These are phyloP conservation scores for Aegilops longissima DNA, from an alignment of 176 grass and related monocot genomes.

Conservation along the genomic window DNA sequence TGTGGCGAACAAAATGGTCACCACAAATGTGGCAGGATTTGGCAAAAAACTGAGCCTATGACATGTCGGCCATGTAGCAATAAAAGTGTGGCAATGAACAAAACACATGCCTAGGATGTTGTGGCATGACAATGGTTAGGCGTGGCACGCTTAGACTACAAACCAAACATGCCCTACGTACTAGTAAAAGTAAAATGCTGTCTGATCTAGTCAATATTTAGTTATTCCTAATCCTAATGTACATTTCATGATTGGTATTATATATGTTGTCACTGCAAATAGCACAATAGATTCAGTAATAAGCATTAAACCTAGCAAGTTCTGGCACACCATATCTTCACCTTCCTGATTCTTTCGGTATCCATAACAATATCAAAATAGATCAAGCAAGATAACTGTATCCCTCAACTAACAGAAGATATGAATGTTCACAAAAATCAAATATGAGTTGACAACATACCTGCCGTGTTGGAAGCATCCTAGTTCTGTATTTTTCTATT, in stretches of 20 bases:
- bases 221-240: background rate
- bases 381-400: background rate
- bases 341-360: background rate
- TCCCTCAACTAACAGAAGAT: background rate
- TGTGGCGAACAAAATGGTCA: no score
- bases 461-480: slow-evolving; percentile 84
- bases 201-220: background rate
- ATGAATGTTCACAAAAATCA: background rate
- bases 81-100: no score
- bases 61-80: no score
- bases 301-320: background rate
- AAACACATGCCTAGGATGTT: no score
- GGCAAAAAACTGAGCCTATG: no score
- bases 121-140: no score
- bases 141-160: no score
- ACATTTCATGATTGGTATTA: background rate
- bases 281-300: background rate
- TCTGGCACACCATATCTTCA: background rate
- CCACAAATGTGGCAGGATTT: no score
- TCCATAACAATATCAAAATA: background rate
- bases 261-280: background rate
- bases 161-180: background rate
- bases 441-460: slow-evolving; percentile 24
- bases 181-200: background rate
- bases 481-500: slow-evolving; percentile 73